Percentiles rank a stretch among this genome's conserved stretches.
phyloP scores from a whole-genome alignment of 164 flowering plant species.

The Amborella trichopoda region DNA sequence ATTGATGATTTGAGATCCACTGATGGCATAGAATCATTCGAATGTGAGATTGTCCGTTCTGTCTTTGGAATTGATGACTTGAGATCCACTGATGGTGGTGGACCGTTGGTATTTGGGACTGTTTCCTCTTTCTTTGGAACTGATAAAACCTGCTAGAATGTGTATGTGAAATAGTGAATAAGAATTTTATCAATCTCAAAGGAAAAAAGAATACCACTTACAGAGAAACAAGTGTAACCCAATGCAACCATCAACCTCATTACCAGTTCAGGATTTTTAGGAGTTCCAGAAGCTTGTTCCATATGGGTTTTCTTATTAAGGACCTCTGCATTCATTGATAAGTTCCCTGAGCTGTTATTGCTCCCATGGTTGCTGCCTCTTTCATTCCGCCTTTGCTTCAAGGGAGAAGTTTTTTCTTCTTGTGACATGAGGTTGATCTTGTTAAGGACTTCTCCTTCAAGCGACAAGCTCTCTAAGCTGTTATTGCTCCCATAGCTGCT shows the following conservation, averaged over 20 bases:
- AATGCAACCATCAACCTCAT: not conserved
- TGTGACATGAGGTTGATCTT: slow-evolving; percentile 11
- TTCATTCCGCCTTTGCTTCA: slow-evolving; percentile 6
- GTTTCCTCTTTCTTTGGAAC: not conserved
- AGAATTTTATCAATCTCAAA: not conserved
- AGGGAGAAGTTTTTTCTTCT: slow-evolving; percentile 9
- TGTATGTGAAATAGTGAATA: not conserved
- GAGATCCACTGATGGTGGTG: not conserved
- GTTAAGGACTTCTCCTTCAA: slow-evolving; percentile 3
- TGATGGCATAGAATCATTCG: too few species aligned
- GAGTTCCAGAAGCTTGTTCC: not conserved
- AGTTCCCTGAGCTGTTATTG: slow-evolving; percentile 2
- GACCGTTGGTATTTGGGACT: not conserved
- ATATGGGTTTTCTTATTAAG: slow-evolving; percentile 2
- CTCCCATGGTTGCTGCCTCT: not conserved
- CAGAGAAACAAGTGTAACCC: not conserved
- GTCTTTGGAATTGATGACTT: too few species aligned
- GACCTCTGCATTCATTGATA: slow-evolving; percentile 2
- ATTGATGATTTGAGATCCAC: too few species aligned
- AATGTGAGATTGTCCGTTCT: too few species aligned
- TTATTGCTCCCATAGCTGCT: not conserved
- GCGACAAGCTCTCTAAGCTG: slow-evolving; percentile 1
- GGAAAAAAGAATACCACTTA: not conserved
- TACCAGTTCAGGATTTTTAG: not conserved
- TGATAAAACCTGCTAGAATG: not conserved